Base-by-base conservation (phyloP, 768 basidiomycete genomes). In the Pisolithus microcarpus region DNA sequence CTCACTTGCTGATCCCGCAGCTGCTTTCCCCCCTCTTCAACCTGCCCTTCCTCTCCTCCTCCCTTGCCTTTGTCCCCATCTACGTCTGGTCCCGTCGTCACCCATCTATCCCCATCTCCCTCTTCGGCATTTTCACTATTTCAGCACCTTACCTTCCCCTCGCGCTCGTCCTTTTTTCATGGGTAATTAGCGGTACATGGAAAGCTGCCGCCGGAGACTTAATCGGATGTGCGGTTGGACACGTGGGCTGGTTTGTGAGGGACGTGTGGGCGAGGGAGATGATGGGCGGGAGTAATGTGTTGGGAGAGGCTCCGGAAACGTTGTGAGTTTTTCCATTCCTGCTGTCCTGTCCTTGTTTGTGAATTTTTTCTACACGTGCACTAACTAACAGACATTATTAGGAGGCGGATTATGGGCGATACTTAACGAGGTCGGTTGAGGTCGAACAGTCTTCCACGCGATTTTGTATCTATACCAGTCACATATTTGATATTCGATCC, bases 71-170 rank as follows among this genome's bases (percentile, higher is more conserved):
- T 62, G 90, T 95, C 2, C 87, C 95, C 3, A 96, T 97, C 38
- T 99, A 99, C 66, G 75, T 98, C 53, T 99, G 96, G 96, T 92
- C 93, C 16, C 75, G 95, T 48, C 78, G 93, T 19, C 95, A 99
- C 65, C 93, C 95, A 3, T 82, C 86, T 4, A 91, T 92, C 4
- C 91, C 91, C n/a, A 92, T 99, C 52, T 94, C 91, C 3, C 80
- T 99, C 15, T 96, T 99, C 59, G 95, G 95, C 8, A 73, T 98
- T 24, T 76, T 98, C 61, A 97, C 91, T 4, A 93, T 99, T 62
- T 87, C 91, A 0, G 95, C 95, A 0, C 91, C 95, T 0, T 97
- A 99, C 67, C 83, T 99, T 6, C 95, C 95, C 2, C 69, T 94
- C 28, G 92, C 91, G 0, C 84, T 98, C 31, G 88, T 97, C 19